phyloP scores from a whole-genome alignment of 371 early-diverging fungal genomes.

The Mortierella polycephala region DNA sequence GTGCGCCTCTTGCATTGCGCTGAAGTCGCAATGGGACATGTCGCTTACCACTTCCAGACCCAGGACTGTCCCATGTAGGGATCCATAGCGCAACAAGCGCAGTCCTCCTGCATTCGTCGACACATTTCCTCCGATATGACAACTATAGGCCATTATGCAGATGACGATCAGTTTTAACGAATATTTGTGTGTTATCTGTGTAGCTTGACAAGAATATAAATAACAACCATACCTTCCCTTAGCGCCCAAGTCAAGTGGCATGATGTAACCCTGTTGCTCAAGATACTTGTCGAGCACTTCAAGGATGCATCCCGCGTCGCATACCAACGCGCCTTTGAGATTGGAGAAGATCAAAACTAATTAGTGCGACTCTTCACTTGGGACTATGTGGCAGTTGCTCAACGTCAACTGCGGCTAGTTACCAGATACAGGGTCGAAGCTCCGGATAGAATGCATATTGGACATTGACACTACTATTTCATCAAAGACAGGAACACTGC shows the following conservation, averaged over 20 bases:
- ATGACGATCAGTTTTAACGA: neutral
- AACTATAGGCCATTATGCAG: slow-evolving; percentile 48
- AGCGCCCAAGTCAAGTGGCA: slow-evolving; percentile 95
- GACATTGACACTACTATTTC: slow-evolving; percentile 86
- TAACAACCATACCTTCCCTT: slow-evolving; percentile 74
- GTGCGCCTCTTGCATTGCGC: neutral
- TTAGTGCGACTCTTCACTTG: too few relatives aligned
- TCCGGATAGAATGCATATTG: slow-evolving; percentile 79
- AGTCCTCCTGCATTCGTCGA: slow-evolving; percentile 97
- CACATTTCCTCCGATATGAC: slow-evolving; percentile 96
- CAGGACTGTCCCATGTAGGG: slow-evolving; percentile 90
- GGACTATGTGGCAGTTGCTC: too few relatives aligned
- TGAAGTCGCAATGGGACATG: neutral
- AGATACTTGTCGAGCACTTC: slow-evolving; percentile 85
- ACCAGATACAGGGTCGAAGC: slow-evolving; percentile 87
- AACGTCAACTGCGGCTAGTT: slow-evolving; percentile 5
- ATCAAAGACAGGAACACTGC: slow-evolving; percentile 93
- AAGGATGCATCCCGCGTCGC: slow-evolving; percentile 91
- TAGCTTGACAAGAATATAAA: neutral
- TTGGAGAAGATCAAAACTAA: neutral
- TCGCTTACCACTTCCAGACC: slow-evolving; percentile 79
- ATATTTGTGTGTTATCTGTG: neutral
- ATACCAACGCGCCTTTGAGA: slow-evolving; percentile 73
- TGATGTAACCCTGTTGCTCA: slow-evolving; percentile 81
- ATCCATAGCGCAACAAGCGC: slow-evolving; percentile 90